A percentile compares a stretch with the other conserved stretches of the same genome.
Conservation (phyloP, 2,329 filamentous ascomycete species). For the Phialophora expanda region DNA sequence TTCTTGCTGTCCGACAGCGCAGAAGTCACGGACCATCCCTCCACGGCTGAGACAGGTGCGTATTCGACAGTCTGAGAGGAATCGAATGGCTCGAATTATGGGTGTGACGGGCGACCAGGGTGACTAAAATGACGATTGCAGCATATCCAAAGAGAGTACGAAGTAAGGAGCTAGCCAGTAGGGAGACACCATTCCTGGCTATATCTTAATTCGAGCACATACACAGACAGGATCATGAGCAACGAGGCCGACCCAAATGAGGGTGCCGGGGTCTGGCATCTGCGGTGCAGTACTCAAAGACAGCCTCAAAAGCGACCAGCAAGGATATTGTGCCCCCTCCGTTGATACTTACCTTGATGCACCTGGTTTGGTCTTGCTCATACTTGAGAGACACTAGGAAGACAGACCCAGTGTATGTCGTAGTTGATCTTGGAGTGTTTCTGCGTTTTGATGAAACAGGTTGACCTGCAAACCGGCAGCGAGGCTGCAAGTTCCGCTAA, state of each 20-base stretch:
- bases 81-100: slow-evolving; percentile 4
- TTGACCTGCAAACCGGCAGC: slow-evolving; percentile 10
- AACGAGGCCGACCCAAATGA: neutral
- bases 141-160: slow-evolving; percentile 10
- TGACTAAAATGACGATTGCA: slow-evolving; percentile 16
- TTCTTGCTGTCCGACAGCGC: too few species aligned
- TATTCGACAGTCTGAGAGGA: slow-evolving; percentile 6
- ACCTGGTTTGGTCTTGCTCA: neutral
- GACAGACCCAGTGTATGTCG: neutral
- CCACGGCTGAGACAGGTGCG: slow-evolving; percentile 1
- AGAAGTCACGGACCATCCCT: too few species aligned
- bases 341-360: neutral
- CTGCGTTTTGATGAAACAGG: slow-evolving; percentile 4
- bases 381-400: neutral
- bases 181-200: slow-evolving; percentile 7
- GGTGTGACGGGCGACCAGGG: slow-evolving; percentile 13
- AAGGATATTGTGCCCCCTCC: slow-evolving; percentile 5
- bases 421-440: neutral
- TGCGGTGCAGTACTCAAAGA: slow-evolving; percentile 9
- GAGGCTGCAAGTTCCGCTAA: slow-evolving; percentile 15
- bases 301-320: slow-evolving; percentile 7
- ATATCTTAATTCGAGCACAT: slow-evolving; percentile 5
- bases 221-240: neutral
- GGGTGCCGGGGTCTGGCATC: too few species aligned
- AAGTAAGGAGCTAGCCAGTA: slow-evolving; percentile 9